These are phyloP conservation scores for Rubroshorea leprosula DNA, from an alignment of 345 rosid genomes.

Conservation along the genomic window DNA sequence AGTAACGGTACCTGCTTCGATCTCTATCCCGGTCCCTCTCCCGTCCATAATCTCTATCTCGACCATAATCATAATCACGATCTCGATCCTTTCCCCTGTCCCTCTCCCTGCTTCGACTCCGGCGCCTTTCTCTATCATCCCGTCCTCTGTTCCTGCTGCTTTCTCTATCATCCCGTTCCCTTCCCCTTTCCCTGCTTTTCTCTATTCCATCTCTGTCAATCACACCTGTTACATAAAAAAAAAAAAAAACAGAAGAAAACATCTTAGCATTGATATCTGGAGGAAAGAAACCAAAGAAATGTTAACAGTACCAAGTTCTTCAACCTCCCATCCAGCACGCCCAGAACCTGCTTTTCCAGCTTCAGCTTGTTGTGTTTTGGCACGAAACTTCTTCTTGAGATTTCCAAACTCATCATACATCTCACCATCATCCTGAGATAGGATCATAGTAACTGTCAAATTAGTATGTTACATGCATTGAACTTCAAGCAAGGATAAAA, in stretches of 20 bases:
- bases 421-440: slow-evolving; percentile 89
- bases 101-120: slow-evolving; percentile 69
- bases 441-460: slow-evolving; percentile 13
- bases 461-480: slow-evolving; percentile 4
- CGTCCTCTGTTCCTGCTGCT: slow-evolving; percentile 46
- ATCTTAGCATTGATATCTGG: background rate
- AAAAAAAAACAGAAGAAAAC: background rate
- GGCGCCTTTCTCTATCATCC: slow-evolving; percentile 55
- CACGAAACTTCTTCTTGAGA: slow-evolving; percentile 91
- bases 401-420: slow-evolving; percentile 98
- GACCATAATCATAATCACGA: slow-evolving; percentile 46
- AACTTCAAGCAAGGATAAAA: slow-evolving; percentile 10
- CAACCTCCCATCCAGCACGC: slow-evolving; percentile 99
- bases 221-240: slow-evolving; percentile 36
- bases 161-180: slow-evolving; percentile 60
- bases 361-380: slow-evolving; percentile 75
- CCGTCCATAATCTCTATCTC: slow-evolving; percentile 53
- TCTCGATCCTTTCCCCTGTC: slow-evolving; percentile 49
- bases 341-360: slow-evolving; percentile 67
- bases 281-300: slow-evolving; percentile 1
- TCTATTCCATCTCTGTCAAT: slow-evolving; percentile 66
- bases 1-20: slow-evolving; percentile 44
- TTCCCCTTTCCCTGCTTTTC: slow-evolving; percentile 74
- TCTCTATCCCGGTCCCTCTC: slow-evolving; percentile 36
- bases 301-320: slow-evolving; percentile 66